Base-by-base conservation (phyloP, 192 early-diverging fungal genomes). In the Spizellomyces sp. region DNA sequence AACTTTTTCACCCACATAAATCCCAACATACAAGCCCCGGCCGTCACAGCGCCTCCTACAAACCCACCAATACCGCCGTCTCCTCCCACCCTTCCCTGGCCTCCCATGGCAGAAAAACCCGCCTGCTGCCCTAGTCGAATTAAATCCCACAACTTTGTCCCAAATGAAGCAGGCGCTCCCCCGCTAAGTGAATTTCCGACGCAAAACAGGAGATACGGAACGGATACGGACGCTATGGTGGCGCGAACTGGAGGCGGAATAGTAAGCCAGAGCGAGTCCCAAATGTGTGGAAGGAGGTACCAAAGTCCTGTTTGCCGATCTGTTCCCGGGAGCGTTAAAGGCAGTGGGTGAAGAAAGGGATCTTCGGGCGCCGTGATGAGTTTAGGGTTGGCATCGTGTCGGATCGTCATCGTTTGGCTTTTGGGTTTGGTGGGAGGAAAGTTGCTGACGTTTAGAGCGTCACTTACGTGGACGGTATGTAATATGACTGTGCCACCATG, bases 201-300 rank as follows among this genome's bases (percentile, higher is more conserved):
- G 57, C 67, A 71, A 27, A 71, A 60, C 8, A 71, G 27, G 8
- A 71, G 58, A 14, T 57, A 71, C 0, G 69, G 69, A 4, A 71
- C 48, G 14, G 69, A 61, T 17, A 71, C 17, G 45, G 69, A 71
- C 48, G 69, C 69, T 36, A 71, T 71, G 8, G 54, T 9, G n/a
- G 45, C 47, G n/a, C 60, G 69, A 4, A 71, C 19, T 21, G 59
- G 59, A 15, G 27, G 60, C 36, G 69, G 69, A 47, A 71, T 71
- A 42, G 58, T 21, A 7, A 71, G 42, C 58, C 61, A 71, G 2
- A 71, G 69, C 7, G 69, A 63, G 60, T 71, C 69, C 59, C 58
- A 71, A n/a, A 71, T 71, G 69, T 71, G 69, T 5, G 69, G 59
- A n/a, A 71, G 58, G 0, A 71, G 69, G 45, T 71, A 71, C 69